Evolutionary conservation across 225 moss, liverwort and hornwort species (phyloP).

Genomic region (Climacium dendroides): DNA sequence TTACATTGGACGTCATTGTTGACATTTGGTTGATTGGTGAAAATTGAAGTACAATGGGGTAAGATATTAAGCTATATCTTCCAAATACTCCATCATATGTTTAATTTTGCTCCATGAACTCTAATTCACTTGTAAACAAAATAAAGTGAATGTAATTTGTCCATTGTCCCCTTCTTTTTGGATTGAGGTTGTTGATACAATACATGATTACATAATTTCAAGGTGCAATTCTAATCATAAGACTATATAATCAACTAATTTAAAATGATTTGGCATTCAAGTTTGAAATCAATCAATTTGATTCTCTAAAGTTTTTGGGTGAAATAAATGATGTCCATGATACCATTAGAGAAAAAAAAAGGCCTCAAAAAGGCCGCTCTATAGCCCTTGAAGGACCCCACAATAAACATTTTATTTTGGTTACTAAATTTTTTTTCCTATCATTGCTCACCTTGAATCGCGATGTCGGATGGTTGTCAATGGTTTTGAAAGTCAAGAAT

Average conservation of each 20-base stretch:
- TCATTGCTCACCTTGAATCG: too few species aligned
- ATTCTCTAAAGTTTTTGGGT: accelerated
- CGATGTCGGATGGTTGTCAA: too few species aligned
- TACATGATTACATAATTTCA: not conserved
- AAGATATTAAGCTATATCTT: not conserved
- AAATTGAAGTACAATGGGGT: not conserved
- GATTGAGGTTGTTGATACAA: not conserved
- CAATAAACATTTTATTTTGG: too few species aligned
- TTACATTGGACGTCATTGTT: too few species aligned
- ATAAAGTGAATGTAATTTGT: not conserved
- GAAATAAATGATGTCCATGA: accelerated
- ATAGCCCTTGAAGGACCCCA: too few species aligned
- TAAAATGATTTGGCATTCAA: not conserved
- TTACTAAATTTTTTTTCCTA: too few species aligned
- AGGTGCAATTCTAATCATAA: not conserved
- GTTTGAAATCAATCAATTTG: not conserved
- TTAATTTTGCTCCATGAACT: accelerated
- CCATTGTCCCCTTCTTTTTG: accelerated
- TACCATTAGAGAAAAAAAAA: too few species aligned
- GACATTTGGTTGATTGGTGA: not conserved
- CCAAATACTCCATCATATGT: not conserved
- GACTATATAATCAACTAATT: not conserved
- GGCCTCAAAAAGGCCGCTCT: too few species aligned
- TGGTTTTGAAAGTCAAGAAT: too few species aligned
- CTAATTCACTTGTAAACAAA: not conserved